phyloP scores from a whole-genome alignment of 2,329 filamentous ascomycete genomes.

The Aureobasidium vineae region DNA sequence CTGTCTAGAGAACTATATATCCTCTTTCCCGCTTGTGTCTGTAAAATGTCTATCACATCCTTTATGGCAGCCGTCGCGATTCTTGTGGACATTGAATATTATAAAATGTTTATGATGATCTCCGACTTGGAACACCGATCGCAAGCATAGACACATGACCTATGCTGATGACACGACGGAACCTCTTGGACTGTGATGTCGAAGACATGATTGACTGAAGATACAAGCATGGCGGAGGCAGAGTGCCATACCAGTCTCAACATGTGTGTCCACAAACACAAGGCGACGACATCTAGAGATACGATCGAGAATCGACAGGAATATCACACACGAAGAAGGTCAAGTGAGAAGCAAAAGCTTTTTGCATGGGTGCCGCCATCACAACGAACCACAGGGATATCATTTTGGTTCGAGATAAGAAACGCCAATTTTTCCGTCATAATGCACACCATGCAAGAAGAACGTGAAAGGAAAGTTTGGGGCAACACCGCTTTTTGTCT shows the following conservation, averaged over 20 bases:
- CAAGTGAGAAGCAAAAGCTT: not conserved
- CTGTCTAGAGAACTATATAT: not conserved
- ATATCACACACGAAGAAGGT: not conserved
- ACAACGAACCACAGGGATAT: conserved; percentile 21
- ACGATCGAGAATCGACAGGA: not conserved
- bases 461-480: not conserved
- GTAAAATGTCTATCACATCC: not conserved
- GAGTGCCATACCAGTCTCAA: not conserved
- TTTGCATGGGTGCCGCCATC: conserved; percentile 22
- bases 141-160: too few species aligned
- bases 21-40: not conserved
- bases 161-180: not conserved
- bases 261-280: too few species aligned
- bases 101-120: not conserved
- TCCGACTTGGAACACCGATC: too few species aligned
- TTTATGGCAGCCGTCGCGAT: not conserved
- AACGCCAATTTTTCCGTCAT: not conserved
- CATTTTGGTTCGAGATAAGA: conserved; percentile 10
- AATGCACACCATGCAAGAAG: conserved; percentile 6
- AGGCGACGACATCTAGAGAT: not conserved
- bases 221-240: not conserved
- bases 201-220: not conserved
- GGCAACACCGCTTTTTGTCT: conserved; percentile 24
- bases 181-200: not conserved
- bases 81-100: not conserved